Percentiles rank a stretch among this genome's conserved stretches.
Conservation (phyloP, 176 grass and related monocot genomes). For the Oryza longistaminata region DNA sequence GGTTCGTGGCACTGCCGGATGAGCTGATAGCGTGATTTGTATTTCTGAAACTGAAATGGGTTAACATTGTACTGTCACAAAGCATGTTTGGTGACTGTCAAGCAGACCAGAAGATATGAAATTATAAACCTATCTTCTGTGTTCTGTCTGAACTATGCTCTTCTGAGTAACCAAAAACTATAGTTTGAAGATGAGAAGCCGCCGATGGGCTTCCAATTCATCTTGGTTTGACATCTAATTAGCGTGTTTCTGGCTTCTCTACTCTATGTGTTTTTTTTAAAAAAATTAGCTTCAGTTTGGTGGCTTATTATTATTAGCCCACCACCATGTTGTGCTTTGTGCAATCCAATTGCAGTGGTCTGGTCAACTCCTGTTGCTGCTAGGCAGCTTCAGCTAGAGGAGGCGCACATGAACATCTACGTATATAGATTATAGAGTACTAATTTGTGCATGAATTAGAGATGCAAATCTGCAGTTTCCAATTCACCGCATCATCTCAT, state of each 20-base stretch:
- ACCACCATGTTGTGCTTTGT: slow-evolving; percentile 17
- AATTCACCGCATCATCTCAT: slow-evolving; percentile 8
- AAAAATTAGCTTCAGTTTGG: neutral
- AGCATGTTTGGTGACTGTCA: slow-evolving; percentile 36
- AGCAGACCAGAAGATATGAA: slow-evolving; percentile 40
- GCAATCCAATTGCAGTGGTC: neutral
- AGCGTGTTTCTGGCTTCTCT: slow-evolving; percentile 19
- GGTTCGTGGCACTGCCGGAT: slow-evolving; percentile 57
- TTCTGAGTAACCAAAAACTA: neutral
- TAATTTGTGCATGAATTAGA: slow-evolving; percentile 1
- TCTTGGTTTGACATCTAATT: slow-evolving; percentile 31
- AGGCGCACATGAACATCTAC: slow-evolving; percentile 6
- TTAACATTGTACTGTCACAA: slow-evolving; percentile 36
- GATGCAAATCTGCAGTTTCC: slow-evolving; percentile 14
- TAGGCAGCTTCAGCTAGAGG: slow-evolving; percentile 1
- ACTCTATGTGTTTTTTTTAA: neutral
- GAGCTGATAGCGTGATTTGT: slow-evolving; percentile 52
- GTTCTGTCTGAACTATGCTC: slow-evolving; percentile 29
- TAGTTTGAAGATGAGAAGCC: slow-evolving; percentile 62
- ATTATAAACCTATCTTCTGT: slow-evolving; percentile 52
- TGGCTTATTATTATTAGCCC: slow-evolving; percentile 33
- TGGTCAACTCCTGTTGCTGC: slow-evolving; percentile 37
- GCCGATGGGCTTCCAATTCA: slow-evolving; percentile 59
- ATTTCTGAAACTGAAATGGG: slow-evolving; percentile 13
- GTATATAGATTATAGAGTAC: neutral